Percentiles rank a stretch among this genome's conserved stretches.
phyloP scores from a whole-genome alignment of 345 rosid genomes.

The Litchi chinensis region DNA sequence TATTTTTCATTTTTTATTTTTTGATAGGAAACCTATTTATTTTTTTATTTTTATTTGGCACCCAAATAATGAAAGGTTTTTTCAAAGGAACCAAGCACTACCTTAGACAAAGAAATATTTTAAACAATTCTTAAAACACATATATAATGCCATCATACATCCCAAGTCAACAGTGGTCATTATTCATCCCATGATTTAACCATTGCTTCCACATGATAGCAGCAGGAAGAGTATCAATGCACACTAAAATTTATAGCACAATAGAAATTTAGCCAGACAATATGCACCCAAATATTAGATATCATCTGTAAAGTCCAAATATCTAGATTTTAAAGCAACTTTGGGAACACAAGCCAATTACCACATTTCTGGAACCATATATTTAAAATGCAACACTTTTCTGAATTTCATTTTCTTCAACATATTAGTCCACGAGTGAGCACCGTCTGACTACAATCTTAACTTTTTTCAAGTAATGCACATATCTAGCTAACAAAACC shows the following conservation, averaged over 20 bases:
- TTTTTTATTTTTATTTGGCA: neutral
- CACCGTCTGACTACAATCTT: no score
- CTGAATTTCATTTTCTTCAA: neutral
- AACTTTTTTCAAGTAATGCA: neutral
- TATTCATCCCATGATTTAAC: neutral
- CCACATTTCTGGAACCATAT: neutral
- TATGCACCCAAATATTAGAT: neutral
- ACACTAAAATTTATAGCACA: neutral
- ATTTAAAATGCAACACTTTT: no score
- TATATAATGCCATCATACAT: neutral
- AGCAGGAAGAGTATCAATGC: neutral
- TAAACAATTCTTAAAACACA: no score
- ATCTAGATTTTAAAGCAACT: no score
- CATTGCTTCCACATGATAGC: neutral
- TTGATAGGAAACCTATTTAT: no score
- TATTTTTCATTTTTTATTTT: no score
- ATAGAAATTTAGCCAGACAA: neutral
- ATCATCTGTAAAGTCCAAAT: neutral
- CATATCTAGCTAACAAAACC: neutral
- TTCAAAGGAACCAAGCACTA: no score
- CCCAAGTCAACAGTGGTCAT: neutral
- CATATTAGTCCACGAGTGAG: neutral
- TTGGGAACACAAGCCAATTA: neutral
- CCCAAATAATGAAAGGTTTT: neutral
- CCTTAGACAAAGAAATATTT: no score